Evolutionary conservation across 495 filamentous ascomycete genomes (phyloP).

Genomic region (Xylaria venustula): DNA sequence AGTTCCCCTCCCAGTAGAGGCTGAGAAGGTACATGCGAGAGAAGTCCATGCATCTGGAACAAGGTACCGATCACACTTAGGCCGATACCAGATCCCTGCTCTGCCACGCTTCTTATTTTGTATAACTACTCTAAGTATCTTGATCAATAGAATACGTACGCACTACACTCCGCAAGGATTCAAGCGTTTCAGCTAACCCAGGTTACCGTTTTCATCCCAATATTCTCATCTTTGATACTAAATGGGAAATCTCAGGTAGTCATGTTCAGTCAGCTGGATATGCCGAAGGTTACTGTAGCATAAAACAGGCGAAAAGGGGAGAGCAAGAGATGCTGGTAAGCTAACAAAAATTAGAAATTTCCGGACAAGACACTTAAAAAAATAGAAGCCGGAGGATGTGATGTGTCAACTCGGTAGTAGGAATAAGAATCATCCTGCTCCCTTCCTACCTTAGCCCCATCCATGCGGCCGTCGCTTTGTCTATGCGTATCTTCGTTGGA

Average conservation of each 20-base stretch:
- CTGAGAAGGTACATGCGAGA: background rate
- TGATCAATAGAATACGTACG: too few species aligned
- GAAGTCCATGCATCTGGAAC: background rate
- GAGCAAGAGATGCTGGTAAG: background rate
- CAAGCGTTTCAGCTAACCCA: background rate
- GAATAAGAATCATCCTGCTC: background rate
- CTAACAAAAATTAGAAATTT: background rate
- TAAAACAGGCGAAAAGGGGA: background rate
- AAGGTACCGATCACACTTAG: slow-evolving; percentile 11
- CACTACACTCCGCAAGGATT: background rate
- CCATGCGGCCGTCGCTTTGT: background rate
- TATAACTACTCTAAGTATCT: too few species aligned
- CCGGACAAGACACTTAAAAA: background rate
- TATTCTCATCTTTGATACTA: too few species aligned
- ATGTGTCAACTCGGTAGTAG: background rate
- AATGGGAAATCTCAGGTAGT: background rate
- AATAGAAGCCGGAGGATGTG: background rate
- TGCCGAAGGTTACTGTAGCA: background rate
- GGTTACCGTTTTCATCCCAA: background rate
- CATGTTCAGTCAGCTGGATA: background rate
- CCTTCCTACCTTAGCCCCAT: slow-evolving; percentile 1
- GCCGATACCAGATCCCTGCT: background rate
- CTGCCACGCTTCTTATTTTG: slow-evolving; percentile 12
- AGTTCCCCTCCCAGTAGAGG: background rate
- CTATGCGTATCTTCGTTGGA: too few species aligned